Conservation (phyloP, 2,329 filamentous ascomycete genomes). For the Trichoderma aggressivum region DNA sequence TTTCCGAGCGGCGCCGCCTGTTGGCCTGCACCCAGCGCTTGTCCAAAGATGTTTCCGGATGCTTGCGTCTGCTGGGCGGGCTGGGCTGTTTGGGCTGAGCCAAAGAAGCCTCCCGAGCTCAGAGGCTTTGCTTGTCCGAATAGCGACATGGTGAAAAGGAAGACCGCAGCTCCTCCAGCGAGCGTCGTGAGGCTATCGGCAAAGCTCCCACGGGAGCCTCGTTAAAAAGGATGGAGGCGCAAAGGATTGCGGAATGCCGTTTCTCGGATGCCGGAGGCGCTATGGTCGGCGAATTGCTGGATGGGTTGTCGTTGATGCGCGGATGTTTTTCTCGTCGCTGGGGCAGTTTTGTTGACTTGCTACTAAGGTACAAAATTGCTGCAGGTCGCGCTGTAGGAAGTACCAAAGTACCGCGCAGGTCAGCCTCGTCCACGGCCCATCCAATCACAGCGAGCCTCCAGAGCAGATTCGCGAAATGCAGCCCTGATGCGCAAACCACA, state of each 20-base stretch:
- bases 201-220: slow-evolving; percentile 19
- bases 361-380: slow-evolving; percentile 20
- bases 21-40: slow-evolving; percentile 33
- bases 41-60: slow-evolving; percentile 29
- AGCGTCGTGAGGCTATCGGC: slow-evolving; percentile 15
- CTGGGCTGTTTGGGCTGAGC: slow-evolving; percentile 37
- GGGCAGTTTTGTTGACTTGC: slow-evolving; percentile 19
- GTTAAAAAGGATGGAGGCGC: background rate
- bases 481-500: background rate
- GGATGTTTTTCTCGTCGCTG: slow-evolving; percentile 12
- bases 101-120: slow-evolving; percentile 35
- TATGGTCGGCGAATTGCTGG: background rate
- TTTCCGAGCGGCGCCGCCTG: slow-evolving; percentile 35
- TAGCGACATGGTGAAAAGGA: slow-evolving; percentile 32
- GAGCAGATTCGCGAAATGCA: background rate
- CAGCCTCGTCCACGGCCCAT: background rate
- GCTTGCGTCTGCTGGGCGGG: slow-evolving; percentile 28
- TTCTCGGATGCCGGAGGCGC: background rate
- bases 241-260: background rate
- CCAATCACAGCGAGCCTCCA: slow-evolving; percentile 6
- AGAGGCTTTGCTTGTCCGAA: slow-evolving; percentile 41
- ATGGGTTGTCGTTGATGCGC: background rate
- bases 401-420: slow-evolving; percentile 12
- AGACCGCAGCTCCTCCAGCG: background rate
- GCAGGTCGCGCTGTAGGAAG: slow-evolving; percentile 15